Base-by-base conservation (phyloP, 1,139 yeast species). In the Scheffersomyces stambukii region DNA sequence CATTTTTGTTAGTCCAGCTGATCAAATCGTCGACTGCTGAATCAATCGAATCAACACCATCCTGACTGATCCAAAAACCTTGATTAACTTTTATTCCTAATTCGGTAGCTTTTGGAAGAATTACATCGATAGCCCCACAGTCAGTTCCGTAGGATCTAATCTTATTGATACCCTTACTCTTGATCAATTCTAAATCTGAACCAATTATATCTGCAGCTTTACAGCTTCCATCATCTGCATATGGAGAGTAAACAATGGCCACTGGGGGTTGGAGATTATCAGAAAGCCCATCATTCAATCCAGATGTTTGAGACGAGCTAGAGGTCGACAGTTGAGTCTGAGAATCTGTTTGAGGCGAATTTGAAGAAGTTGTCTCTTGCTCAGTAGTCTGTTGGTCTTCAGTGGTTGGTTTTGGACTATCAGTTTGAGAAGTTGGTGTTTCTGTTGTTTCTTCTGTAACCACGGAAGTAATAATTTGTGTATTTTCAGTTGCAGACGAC, bases 111-210 rank as follows among this genome's bases (percentile, higher is more conserved):
- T 68, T 71, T 27, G 91, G 84, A 43, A 78, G 69, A 22, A 86
- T 77, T 3, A 81, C 77, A 18, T 68, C 51, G 37, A 83, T 58
- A 15, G 84, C 75, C 50, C 75, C 66, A 63, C 96, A 88, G 53
- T 88, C 96, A 32, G 85, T 80, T 43, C 95, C 95, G 50, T 88
- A 88, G 30, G 84, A 57, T 62, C 96, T 77, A 33, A 88, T 59
- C 29, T 70, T 68, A 20, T 59, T 52, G 42, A 86, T 78, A 30
- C 88, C 85, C 47, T 77, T 78, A 32, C 71, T 52, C 21, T 57
- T 47, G 44, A 88, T 81, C 32, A 60, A 50, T 17, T 62, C 46
- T 32, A 88, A 64, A 51, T 88, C 96, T n/a, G 60, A 43, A 27
- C 57, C 38, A 29, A 88, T 83, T 7, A 70, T 51, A 33, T 47